Evolutionary conservation across 768 basidiomycete species (phyloP).

Genomic region (Tephrocybe sp.): DNA sequence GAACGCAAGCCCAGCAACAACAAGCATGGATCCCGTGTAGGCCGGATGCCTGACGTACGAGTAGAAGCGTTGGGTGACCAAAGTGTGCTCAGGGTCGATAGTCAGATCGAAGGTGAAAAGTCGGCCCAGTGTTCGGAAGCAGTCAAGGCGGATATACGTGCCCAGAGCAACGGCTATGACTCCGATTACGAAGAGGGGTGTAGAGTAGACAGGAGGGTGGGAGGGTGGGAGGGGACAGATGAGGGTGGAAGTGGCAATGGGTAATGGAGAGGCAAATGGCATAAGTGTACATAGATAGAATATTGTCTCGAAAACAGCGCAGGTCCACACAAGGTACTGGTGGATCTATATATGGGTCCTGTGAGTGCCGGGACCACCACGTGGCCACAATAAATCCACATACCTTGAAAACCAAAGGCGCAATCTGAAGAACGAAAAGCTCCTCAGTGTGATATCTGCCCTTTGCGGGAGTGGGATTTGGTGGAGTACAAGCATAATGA

Average conservation of each 20-base stretch:
- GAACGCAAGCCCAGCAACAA: slow-evolving; percentile 38
- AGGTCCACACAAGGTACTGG: slow-evolving; percentile 20
- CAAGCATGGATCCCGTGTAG: slow-evolving; percentile 46
- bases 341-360: slow-evolving; percentile 13
- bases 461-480: slow-evolving; percentile 46
- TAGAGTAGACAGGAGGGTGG: slow-evolving; percentile 23
- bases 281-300: slow-evolving; percentile 16
- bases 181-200: slow-evolving; percentile 35
- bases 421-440: slow-evolving; percentile 44
- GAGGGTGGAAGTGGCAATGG: slow-evolving; percentile 31
- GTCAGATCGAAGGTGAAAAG: slow-evolving; percentile 52
- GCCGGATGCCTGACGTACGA: slow-evolving; percentile 47
- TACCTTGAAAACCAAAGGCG: slow-evolving; percentile 47
- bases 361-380: too few species aligned
- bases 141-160: slow-evolving; percentile 40
- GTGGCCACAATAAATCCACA: too few species aligned
- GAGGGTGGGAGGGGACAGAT: slow-evolving; percentile 24
- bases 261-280: slow-evolving; percentile 22
- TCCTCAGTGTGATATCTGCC: slow-evolving; percentile 46
- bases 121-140: slow-evolving; percentile 43
- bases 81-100: slow-evolving; percentile 39
- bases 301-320: slow-evolving; percentile 20
- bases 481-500: slow-evolving; percentile 46
- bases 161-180: slow-evolving; percentile 33
- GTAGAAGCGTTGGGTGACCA: slow-evolving; percentile 46